Percentiles rank a stretch among this genome's conserved stretches.
Evolutionary conservation across 2,329 filamentous ascomycete genomes (phyloP).

Genomic region (Remersonia thermophila): DNA sequence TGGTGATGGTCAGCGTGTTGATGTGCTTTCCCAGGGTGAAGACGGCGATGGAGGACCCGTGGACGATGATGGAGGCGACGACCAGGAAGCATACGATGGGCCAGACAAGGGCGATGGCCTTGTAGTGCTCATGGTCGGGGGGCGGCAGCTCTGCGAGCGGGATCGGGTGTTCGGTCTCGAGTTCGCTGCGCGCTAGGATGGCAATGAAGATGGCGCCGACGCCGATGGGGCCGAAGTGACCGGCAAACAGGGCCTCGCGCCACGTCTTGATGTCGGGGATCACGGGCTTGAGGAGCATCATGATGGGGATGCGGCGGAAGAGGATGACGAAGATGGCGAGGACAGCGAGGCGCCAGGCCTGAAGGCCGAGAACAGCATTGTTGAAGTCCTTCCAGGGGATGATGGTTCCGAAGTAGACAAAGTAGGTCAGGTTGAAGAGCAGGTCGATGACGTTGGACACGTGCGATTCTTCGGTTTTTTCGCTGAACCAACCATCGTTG

Average conservation of each 20-base stretch:
- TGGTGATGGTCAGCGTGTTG: slow-evolving; percentile 87
- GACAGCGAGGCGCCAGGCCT: slow-evolving; percentile 84
- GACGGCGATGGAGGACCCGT: slow-evolving; percentile 95
- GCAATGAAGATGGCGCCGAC: slow-evolving; percentile 94
- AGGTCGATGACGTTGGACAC: slow-evolving; percentile 99
- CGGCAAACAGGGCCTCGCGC: slow-evolving; percentile 92
- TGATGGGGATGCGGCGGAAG: slow-evolving; percentile 90
- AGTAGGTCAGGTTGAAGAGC: slow-evolving; percentile 92
- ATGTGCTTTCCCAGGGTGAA: slow-evolving; percentile 97
- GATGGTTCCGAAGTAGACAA: slow-evolving; percentile 94
- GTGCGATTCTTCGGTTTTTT: slow-evolving; percentile 96
- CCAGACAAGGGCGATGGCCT: slow-evolving; percentile 80
- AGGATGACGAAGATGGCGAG: slow-evolving; percentile 88
- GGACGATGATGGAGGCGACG: slow-evolving; percentile 84
- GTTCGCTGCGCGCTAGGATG: slow-evolving; percentile 82
- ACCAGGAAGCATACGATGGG: slow-evolving; percentile 91
- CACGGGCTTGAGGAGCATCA: slow-evolving; percentile 79
- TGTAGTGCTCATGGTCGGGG: slow-evolving; percentile 43
- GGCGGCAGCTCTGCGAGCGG: slow-evolving; percentile 54
- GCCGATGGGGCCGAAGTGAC: slow-evolving; percentile 94
- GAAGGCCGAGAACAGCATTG: slow-evolving; percentile 55
- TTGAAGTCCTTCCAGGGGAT: slow-evolving; percentile 95
- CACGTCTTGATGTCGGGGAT: slow-evolving; percentile 98
- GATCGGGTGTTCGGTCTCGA: slow-evolving; percentile 65
- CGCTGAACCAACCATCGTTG: slow-evolving; percentile 96